Base-by-base conservation (phyloP, 805 yeast species). In the Cyberlindnera petersonii region DNA sequence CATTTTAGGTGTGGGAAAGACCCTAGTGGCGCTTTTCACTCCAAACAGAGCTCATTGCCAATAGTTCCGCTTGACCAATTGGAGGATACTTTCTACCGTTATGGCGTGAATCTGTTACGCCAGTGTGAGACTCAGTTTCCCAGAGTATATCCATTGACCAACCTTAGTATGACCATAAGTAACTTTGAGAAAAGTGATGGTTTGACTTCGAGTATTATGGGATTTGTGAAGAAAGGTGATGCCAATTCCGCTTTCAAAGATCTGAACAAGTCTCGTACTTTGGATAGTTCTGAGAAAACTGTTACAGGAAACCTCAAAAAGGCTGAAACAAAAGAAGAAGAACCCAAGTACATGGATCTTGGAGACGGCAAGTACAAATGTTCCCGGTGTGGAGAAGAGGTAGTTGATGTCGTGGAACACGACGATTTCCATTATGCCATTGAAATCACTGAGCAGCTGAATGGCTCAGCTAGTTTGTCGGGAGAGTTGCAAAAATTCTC, bases 401-500 rank as follows among this genome's bases (percentile, higher is more conserved):
- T 59, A 8, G 46, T 36, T 9, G 56, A 61, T 35, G 31, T 23
- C 4, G 21, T 57, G 14, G 83, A 77, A 43, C 84, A 77, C 51
- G 60, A 61, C 30, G 84, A 77, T 52, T 76, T 57, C 44, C 83
- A 77, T 47, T 52, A 65, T 30, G 83, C 83, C 0, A 39, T 68
- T 33, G 71, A 70, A 16, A 56, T 77, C 6, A 73, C 77, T 1
- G 65, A 66, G 38, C 63, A 58, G 30, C 40, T 71, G 22, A 72
- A 72, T 48, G 68, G 69, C 6, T 50, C 47, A 1, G 49, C 40
- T 4, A 49, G 52, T 39, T 21, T 49, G 7, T 37, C 48, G 4
- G 24, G 38, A 20, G 47, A 46, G 26, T 34, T 33, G 29, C 35
- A 32, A 23, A 40, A 37, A 36, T 40, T 40, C 31, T 36, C 40